Evolutionary conservation across 140 eudicot genomes (phyloP).

Genomic region (Ambrosia hybrid): DNA sequence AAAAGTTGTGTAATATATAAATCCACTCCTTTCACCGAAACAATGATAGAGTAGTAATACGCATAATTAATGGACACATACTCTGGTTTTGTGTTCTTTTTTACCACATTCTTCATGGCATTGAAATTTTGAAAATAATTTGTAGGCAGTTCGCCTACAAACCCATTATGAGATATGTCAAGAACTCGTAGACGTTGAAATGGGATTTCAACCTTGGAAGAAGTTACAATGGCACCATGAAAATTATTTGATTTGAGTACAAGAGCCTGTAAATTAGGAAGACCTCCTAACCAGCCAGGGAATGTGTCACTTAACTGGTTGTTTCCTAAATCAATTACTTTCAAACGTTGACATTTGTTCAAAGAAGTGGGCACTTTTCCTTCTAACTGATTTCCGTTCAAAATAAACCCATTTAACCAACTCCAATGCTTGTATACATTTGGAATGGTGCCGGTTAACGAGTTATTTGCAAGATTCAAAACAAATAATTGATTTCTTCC

Average conservation of each 20-base stretch:
- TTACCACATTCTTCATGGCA: too few species aligned
- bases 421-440: background rate
- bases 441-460: slow-evolving; percentile 9
- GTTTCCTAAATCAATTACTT: slow-evolving; percentile 34
- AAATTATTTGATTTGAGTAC: slow-evolving; percentile 28
- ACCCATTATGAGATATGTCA: too few species aligned
- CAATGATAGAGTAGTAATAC: too few species aligned
- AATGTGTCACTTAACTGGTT: slow-evolving; percentile 33
- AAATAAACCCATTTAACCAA: background rate
- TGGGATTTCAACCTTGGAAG: background rate
- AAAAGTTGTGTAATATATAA: too few species aligned
- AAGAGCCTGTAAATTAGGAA: slow-evolving; percentile 28
- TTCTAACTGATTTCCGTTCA: slow-evolving; percentile 31
- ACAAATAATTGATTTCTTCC: background rate
- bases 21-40: too few species aligned
- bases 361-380: slow-evolving; percentile 37
- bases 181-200: too few species aligned
- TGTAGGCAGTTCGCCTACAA: too few species aligned
- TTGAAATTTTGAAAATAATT: too few species aligned
- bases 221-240: slow-evolving; percentile 14
- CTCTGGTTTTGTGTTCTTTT: too few species aligned
- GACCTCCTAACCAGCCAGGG: slow-evolving; percentile 37
- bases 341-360: slow-evolving; percentile 13
- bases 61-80: too few species aligned
- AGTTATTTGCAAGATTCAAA: slow-evolving; percentile 20